Base-by-base conservation (phyloP, 2,329 filamentous ascomycete species). In the Alternaria rosae region DNA sequence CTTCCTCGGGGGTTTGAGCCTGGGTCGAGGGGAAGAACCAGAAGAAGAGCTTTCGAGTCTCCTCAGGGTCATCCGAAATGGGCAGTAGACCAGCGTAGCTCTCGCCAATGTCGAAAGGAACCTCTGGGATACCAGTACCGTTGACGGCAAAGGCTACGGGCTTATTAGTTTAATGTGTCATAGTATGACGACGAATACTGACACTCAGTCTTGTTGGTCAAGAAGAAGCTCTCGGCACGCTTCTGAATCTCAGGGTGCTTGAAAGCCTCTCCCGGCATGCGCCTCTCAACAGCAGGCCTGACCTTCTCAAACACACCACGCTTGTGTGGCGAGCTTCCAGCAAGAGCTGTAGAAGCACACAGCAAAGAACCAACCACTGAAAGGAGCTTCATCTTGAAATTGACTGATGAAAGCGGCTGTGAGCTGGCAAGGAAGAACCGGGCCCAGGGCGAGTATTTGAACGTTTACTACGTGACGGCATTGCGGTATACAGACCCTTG, bases 71-170 rank as follows among this genome's bases (percentile, higher is more conserved):
- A 38, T 80, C 78, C 2, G 83, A 84, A 54, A 91, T 87, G 6
- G 89, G 87, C 26, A 91, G 74, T 17, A 86, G 74, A 17, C 88
- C 88, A n/a, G 88, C 85, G 67, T 90, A 90, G 0, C 85, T 88
- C 76, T 91, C 88, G 21, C 85, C 85, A 55, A 92, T 80, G 64
- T 93, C 90, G 63, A 91, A 93, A 25, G 85, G 74, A 0, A 93
- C 88, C 17, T 92, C 88, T 0, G 91, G 91, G 50, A 93, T 86
- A 1, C 78, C 82, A 3, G 82, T 84, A 3, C 90, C 88, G 68
- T 92, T 86, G 42, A 92, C 87, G 21, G 83, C 85, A 64, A 88
- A 91, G 66, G 84, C 87, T 89, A 63, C 7, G 9, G n/a, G 2
- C 17, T 9, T 3, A n/a, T 61, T 20, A 59, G n/a, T 26, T 5